Percentiles rank a stretch among this genome's conserved stretches.
These are phyloP conservation scores for Cladosporium sp. DNA, from an alignment of 2,329 filamentous ascomycete species.

Conservation along the genomic window DNA sequence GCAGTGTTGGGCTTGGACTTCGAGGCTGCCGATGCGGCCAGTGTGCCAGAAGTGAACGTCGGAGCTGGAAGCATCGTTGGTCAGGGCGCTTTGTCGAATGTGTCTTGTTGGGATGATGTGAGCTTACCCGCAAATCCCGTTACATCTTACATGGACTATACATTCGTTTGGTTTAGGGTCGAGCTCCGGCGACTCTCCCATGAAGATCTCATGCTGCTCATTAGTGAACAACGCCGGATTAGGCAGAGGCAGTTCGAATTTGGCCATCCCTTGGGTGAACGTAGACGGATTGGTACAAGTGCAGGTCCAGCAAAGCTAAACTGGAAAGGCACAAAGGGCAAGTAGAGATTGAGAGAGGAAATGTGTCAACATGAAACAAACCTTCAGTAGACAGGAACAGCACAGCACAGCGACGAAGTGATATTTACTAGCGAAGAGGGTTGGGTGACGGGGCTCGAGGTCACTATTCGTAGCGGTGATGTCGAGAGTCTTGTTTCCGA, in stretches of 20 bases:
- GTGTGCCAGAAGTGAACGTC: slow-evolving; percentile 27
- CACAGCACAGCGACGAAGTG: too few relatives aligned
- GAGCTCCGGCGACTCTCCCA: slow-evolving; percentile 22
- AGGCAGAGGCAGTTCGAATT: slow-evolving; percentile 12
- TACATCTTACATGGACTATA: slow-evolving; percentile 24
- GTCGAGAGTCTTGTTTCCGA: too few relatives aligned
- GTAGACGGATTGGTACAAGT: not conserved
- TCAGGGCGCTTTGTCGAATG: not conserved
- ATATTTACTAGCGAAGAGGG: too few relatives aligned
- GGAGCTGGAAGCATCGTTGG: slow-evolving; percentile 13
- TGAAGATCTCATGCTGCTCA: slow-evolving; percentile 24
- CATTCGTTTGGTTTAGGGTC: slow-evolving; percentile 22
- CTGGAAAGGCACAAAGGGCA: not conserved
- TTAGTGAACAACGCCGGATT: slow-evolving; percentile 26
- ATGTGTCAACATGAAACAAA: not conserved
- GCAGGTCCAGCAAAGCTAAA: not conserved
- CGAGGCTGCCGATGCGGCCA: slow-evolving; percentile 56
- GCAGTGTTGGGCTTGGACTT: slow-evolving; percentile 58
- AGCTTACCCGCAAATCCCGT: slow-evolving; percentile 26
- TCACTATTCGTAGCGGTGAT: too few relatives aligned
- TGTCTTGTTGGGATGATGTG: not conserved
- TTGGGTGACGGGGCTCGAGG: too few relatives aligned
- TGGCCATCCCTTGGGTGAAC: not conserved
- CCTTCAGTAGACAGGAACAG: not conserved
- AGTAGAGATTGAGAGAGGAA: not conserved